phyloP scores from a whole-genome alignment of 768 basidiomycete genomes.

The Coprinellus micaceus region DNA sequence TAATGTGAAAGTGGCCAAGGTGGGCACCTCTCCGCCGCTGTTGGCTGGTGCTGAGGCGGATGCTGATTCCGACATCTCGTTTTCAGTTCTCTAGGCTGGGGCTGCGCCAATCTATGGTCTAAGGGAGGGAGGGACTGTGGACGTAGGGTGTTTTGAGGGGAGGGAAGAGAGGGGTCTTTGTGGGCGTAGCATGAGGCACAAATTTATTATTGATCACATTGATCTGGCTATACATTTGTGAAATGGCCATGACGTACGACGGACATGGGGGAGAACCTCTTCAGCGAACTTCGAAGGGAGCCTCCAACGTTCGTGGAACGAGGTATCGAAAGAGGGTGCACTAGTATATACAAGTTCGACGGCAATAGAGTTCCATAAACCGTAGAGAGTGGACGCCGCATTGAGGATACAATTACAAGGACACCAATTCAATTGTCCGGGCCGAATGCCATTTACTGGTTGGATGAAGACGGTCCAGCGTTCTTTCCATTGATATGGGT shows the following conservation, averaged over 20 bases:
- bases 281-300: neutral
- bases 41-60: neutral
- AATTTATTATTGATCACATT: neutral
- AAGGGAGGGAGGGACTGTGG: neutral
- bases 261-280: neutral
- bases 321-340: too few species aligned
- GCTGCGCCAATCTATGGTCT: neutral
- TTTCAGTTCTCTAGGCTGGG: neutral
- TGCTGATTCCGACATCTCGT: neutral
- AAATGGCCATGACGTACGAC: neutral
- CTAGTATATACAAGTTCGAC: too few species aligned
- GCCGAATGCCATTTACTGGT: neutral
- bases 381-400: too few species aligned
- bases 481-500: neutral
- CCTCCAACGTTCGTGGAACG: too few species aligned
- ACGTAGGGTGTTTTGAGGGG: too few species aligned
- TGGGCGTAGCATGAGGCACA: neutral
- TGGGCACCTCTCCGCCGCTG: constrained; percentile 5
- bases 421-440: too few species aligned
- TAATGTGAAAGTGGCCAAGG: constrained; percentile 48
- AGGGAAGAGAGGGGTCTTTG: neutral
- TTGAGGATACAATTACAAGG: too few species aligned
- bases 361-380: too few species aligned
- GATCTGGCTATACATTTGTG: neutral
- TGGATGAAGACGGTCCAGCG: neutral